Evolutionary conservation across 2,329 filamentous ascomycete genomes (phyloP), one percentile per base, ranked within the genome.

Genomic region (Monosporascus sp.): DNA sequence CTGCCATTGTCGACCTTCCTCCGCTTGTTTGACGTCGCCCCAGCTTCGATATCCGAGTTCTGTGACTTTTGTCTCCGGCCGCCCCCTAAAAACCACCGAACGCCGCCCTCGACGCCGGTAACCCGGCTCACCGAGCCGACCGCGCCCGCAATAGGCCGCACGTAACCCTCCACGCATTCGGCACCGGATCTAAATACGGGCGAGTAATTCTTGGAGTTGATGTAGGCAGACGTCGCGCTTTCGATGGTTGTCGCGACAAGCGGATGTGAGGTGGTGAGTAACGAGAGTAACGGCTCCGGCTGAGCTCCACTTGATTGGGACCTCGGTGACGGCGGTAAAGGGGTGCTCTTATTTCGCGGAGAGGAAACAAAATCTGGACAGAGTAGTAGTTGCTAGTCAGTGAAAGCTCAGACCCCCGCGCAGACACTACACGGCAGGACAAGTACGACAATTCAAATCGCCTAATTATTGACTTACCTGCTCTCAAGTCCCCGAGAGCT

Each of bases 181-280:
- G 90, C 93, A 56, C 91, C 84, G n/a, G 89, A 88, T 69, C 90
- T 91, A 67, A 97, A 90, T 2, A 88, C 83, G 0, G 93, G 91
- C 1, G 91, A 95, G 64, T 93, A 95, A 61, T 92, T 90, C 71
- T 97, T 97, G 11, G 90, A 91, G 3, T 82, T 86, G 27, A 88
- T 87, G 69, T 97, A 97, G 1, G 90, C 90, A 1, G 88, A 91
- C 7, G 93, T 82, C 0, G 91, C 93, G 50, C 87, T 86, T 60
- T 90, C 90, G 62, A 96, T 92, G 0, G 91, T 91, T 27, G 85
- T 90, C 9, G 90, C 91, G 17, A 97, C 81, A 56, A 95, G 78
- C 0, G 93, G 93, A 66, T 97, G 91, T 1, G 90, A 90, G 2
- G 90, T 92, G 0, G 91, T 95, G 22, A 97, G 81, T 1, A 97